Percentiles rank a stretch among this genome's conserved stretches.
These are phyloP conservation scores for Citrus inodora DNA, from an alignment of 345 rosid genomes.

Conservation along the genomic window DNA sequence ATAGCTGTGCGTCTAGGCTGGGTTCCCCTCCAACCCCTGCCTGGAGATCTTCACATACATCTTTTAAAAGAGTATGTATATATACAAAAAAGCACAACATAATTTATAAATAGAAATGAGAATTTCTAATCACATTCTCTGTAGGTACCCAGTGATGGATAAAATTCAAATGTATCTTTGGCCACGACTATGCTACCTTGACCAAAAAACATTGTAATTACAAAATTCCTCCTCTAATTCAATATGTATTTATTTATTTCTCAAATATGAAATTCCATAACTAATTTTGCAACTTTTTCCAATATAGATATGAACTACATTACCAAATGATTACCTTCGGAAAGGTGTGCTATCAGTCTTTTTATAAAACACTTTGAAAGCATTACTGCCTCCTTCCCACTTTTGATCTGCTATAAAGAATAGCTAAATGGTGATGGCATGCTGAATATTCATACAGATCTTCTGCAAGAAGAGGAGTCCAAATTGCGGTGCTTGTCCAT, in stretches of 20 bases:
- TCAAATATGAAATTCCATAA: not conserved
- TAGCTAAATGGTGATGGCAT: not conserved
- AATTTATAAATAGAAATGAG: not conserved
- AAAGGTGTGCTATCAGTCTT: conserved; percentile 39
- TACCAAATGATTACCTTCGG: conserved; percentile 82
- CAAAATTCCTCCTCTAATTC: not conserved
- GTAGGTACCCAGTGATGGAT: conserved; percentile 64
- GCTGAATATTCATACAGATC: conserved; percentile 34
- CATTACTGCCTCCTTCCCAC: not conserved
- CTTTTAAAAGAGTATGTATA: conserved; percentile 45
- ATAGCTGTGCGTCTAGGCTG: conserved; percentile 74
- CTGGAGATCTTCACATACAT: conserved; percentile 54
- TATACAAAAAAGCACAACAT: not conserved
- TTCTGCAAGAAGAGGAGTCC: conserved; percentile 72
- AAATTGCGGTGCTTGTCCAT: conserved; percentile 77
- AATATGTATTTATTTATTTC: no score
- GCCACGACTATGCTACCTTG: conserved; percentile 57
- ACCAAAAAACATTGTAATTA: conserved; percentile 50
- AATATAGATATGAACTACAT: conserved; percentile 59
- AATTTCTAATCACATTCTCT: not conserved
- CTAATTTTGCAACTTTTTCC: not conserved
- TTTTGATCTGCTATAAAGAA: not conserved
- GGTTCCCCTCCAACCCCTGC: conserved; percentile 68
- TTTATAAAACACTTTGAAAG: not conserved
- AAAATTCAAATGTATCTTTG: conserved; percentile 60